Percentiles rank a stretch among this genome's conserved stretches.
phyloP scores from a whole-genome alignment of 176 grass and related monocot genomes.

The Rhipidocladum racemiflorum region DNA sequence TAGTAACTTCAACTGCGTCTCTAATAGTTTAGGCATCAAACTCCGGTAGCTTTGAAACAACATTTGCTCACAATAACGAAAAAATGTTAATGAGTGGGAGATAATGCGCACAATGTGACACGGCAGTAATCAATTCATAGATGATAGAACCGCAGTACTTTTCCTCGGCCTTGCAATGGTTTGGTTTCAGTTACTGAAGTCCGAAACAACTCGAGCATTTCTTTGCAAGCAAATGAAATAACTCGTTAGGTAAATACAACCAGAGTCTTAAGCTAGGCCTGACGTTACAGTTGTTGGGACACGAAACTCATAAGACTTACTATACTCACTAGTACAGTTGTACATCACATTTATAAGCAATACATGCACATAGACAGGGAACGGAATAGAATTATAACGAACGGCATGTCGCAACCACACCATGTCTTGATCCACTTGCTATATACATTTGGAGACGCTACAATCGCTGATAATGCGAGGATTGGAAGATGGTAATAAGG shows the following conservation, averaged over 20 bases:
- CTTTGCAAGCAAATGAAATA: background rate
- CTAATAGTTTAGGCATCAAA: background rate
- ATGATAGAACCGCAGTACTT: background rate
- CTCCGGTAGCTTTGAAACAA: background rate
- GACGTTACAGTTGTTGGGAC: conserved; percentile 12
- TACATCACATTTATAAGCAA: background rate
- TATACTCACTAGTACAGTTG: background rate
- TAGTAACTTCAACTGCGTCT: background rate
- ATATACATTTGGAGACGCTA: background rate
- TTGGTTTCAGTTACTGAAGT: background rate
- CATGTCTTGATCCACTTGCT: background rate
- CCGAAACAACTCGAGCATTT: background rate
- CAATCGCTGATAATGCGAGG: conserved; percentile 2
- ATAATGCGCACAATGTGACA: background rate
- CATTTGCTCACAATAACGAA: background rate
- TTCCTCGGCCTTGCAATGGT: background rate
- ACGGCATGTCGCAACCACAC: conserved; percentile 31
- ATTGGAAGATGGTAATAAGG: conserved; percentile 20
- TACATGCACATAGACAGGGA: background rate
- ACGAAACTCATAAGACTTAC: background rate
- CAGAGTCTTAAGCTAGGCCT: background rate
- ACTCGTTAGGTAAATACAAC: background rate
- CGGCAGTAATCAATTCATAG: background rate
- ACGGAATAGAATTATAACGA: background rate
- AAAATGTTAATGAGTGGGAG: background rate